These are phyloP conservation scores for Aspergillus niger DNA, from an alignment of 2,329 filamentous ascomycete genomes.

Conservation along the genomic window DNA sequence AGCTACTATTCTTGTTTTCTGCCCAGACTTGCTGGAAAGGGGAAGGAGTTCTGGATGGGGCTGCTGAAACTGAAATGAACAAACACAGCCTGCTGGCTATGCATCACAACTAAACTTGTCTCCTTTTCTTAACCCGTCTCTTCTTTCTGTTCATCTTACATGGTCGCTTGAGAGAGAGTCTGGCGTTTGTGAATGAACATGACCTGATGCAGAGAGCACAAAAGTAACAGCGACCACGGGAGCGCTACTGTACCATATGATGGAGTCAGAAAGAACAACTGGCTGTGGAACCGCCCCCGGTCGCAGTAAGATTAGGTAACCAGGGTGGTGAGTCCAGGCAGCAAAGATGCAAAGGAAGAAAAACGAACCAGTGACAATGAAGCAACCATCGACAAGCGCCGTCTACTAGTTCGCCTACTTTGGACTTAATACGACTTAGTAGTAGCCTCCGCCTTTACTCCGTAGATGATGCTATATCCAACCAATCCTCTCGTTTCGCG, in stretches of 20 bases:
- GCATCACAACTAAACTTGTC: neutral
- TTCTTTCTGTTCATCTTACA: too few species aligned
- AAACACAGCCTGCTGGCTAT: neutral
- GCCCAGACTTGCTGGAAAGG: neutral
- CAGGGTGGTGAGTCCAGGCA: slow-evolving; percentile 4
- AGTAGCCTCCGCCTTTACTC: neutral
- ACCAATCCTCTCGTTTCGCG: neutral
- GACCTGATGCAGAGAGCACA: neutral
- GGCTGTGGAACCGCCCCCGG: slow-evolving; percentile 17
- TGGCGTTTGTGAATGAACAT: neutral
- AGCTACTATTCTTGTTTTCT: neutral
- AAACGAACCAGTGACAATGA: neutral
- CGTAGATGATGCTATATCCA: neutral
- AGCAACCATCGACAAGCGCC: neutral
- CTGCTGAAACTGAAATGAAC: neutral
- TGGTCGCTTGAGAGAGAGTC: neutral
- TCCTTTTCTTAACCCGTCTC: too few species aligned
- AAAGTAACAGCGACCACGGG: neutral
- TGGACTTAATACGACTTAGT: too few species aligned
- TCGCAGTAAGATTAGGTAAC: slow-evolving; percentile 5
- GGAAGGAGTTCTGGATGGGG: neutral
- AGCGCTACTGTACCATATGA: neutral
- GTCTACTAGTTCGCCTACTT: neutral
- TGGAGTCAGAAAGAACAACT: slow-evolving; percentile 15
- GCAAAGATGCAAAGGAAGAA: neutral